Conservation (phyloP, 169 alveolate species). For the Pseudocohnilembus persalinus region DNA sequence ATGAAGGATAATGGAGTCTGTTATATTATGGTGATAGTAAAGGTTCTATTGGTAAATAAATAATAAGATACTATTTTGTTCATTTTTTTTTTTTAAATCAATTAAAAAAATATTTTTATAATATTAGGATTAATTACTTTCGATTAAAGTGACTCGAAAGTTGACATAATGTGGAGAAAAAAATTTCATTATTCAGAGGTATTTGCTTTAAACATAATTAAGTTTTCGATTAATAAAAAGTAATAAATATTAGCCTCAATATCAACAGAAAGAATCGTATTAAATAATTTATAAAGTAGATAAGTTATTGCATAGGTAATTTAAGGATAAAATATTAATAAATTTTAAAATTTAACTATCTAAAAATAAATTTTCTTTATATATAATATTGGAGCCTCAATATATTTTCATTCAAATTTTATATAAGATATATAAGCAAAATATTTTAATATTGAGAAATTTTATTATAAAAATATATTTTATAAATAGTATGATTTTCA, state of each 20-base stretch:
- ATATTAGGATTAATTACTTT: not conserved
- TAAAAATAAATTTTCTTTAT: too few relatives aligned
- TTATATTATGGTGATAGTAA: not conserved
- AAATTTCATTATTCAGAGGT: not conserved
- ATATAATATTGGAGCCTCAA: too few relatives aligned
- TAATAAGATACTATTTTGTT: too few relatives aligned
- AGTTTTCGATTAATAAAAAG: not conserved
- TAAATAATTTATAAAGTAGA: not conserved
- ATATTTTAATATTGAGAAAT: too few relatives aligned
- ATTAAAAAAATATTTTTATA: too few relatives aligned
- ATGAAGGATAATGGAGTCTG: not conserved
- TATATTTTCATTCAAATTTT: too few relatives aligned
- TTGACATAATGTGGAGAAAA: not conserved
- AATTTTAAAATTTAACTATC: too few relatives aligned
- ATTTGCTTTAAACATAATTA: not conserved
- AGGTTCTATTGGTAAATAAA: not conserved
- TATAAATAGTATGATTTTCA: not conserved
- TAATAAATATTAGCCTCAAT: not conserved
- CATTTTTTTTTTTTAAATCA: too few relatives aligned
- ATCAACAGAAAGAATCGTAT: not conserved
- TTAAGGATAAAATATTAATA: too few relatives aligned
- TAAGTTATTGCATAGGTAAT: not conserved
- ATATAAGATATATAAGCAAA: too few relatives aligned
- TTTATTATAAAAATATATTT: too few relatives aligned
- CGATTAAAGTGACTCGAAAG: not conserved